Evolutionary conservation across 179 eudicot genomes (phyloP).

Genomic region (Silene noctiflora): DNA sequence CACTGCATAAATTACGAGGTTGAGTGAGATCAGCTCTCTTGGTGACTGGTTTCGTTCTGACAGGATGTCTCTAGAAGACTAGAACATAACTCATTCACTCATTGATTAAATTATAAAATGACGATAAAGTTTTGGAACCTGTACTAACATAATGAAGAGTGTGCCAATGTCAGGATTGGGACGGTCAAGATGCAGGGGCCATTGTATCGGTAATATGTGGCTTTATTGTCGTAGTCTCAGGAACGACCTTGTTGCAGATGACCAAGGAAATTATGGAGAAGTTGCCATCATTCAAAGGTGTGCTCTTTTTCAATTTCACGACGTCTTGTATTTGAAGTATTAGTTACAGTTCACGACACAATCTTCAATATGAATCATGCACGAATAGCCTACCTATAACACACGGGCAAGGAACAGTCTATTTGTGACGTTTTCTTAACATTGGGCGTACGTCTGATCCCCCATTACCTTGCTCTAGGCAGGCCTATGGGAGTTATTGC

Average conservation of each 20-base stretch:
- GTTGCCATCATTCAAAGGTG: conserved; percentile 53
- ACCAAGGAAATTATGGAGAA: conserved; percentile 52
- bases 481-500: too few relatives aligned
- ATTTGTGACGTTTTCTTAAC: too few relatives aligned
- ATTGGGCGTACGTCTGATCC: not conserved
- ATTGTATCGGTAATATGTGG: conserved; percentile 56
- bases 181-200: conserved; percentile 46
- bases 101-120: not conserved
- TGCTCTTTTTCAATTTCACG: not conserved
- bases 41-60: too few relatives aligned
- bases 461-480: too few relatives aligned
- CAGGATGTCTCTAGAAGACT: too few relatives aligned
- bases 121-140: not conserved
- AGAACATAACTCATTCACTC: not conserved
- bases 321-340: not conserved
- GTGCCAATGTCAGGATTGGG: conserved; percentile 55
- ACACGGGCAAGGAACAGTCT: too few relatives aligned
- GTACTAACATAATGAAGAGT: conserved; percentile 6
- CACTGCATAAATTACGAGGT: too few relatives aligned
- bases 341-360: not conserved
- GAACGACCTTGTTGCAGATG: conserved; percentile 50
- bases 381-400: not conserved
- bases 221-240: conserved; percentile 49
- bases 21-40: too few relatives aligned
- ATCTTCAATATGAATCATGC: not conserved